A percentile compares a stretch with the other conserved stretches of the same genome.
These are phyloP conservation scores for Phoma herbarum DNA, from an alignment of 2,329 filamentous ascomycete species.

Conservation along the genomic window DNA sequence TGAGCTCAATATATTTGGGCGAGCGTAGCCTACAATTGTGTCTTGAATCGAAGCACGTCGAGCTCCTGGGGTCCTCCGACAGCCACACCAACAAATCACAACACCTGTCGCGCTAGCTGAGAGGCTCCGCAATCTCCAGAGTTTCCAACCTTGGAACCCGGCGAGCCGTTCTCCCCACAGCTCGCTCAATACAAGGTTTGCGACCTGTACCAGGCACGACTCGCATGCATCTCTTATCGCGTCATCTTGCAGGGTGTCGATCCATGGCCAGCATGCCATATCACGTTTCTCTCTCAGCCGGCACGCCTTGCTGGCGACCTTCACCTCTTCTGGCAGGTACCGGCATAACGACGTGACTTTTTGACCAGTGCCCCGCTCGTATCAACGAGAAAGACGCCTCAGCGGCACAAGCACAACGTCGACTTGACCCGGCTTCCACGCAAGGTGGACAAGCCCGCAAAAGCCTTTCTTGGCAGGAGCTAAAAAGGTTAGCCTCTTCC, in stretches of 20 bases:
- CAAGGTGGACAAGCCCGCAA: constrained; percentile 32
- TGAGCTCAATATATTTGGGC: neutral
- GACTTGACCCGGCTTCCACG: constrained; percentile 27
- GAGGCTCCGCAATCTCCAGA: neutral
- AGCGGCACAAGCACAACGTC: constrained; percentile 25
- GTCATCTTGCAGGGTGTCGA: constrained; percentile 13
- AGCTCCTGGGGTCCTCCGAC: neutral
- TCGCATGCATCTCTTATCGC: constrained; percentile 10
- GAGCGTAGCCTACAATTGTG: neutral
- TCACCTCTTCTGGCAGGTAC: constrained; percentile 35
- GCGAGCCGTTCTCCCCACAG: constrained; percentile 8
- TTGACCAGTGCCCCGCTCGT: constrained; percentile 26
- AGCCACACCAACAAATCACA: neutral
- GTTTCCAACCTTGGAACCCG: neutral
- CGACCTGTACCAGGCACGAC: constrained; percentile 3
- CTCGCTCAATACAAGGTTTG: neutral
- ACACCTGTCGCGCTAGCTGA: neutral
- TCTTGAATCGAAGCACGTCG: neutral
- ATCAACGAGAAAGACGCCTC: constrained; percentile 27
- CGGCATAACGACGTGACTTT: constrained; percentile 20
- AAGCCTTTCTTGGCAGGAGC: constrained; percentile 31
- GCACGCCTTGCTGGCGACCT: constrained; percentile 19
- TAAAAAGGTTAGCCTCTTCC: constrained; percentile 23
- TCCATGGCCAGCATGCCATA: constrained; percentile 17
- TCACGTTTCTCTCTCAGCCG: constrained; percentile 11